Base-by-base conservation (phyloP, 2,329 filamentous ascomycete genomes). In the Colletotrichum sublineola region DNA sequence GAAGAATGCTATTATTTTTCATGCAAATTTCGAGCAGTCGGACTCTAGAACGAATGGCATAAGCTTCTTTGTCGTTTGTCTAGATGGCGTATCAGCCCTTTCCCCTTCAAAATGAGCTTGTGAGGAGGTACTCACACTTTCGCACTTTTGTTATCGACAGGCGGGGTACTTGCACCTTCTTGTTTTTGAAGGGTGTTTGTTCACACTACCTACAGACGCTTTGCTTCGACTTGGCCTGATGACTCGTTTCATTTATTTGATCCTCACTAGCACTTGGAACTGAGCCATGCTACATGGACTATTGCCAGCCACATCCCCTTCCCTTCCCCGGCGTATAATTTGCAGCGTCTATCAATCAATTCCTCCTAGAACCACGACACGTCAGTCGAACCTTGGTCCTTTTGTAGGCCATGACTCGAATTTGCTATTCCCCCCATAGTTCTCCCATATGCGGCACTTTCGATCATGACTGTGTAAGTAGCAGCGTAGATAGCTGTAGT, bases 1-100 rank as follows among this genome's bases (percentile, higher is more conserved):
- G 24, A 46, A 67, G 63, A 55, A 62, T 50, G 63, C 46, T 33
- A 62, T 48, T 40, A 61, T 48, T 63, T 61, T 56, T 12, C 24
- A 66, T 24, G 33, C 24, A 55, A 38, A 55, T 15, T n/a, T 20
- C 15, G 24, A 29, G 20, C 20, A 57, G 33, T 9, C 18, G 31
- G 42, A 29, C 29, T 15, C 29, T 14, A 14, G 8, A 46, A n/a
- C 14, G 48, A 60, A 44, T n/a, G 57, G 57, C 57, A 61, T 33
- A 4, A 15, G 8, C 20, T n/a, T 14, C 7, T 40, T 24, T 24
- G 12, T 40, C 12, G 6, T 29, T 38, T 24, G 55, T 18, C 55
- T 7, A 18, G n/a, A 40, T 15, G 55, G 20, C 12, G 29, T 15
- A 24, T 29, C 36, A 14, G 36, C 8, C 29, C 8, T 12, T 55